Base-by-base conservation (phyloP, 164 flowering plant species). In the Paratinospora sagittata region DNA sequence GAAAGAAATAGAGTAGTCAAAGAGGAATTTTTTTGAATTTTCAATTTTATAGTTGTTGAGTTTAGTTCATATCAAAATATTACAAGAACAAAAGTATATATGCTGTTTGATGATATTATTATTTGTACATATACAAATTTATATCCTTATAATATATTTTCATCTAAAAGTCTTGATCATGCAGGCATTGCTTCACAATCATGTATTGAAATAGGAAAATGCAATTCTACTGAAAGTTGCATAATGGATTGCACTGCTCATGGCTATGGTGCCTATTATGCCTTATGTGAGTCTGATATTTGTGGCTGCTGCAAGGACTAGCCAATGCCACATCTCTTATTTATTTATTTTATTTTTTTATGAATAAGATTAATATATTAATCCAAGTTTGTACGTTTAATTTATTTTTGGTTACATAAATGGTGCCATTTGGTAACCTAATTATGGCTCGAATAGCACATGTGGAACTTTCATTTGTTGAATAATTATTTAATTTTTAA, bases 151-250 rank as follows among this genome's bases (percentile, higher is more conserved):
- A 39, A 39, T 39, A 39, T 39, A 1, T n/a, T n/a, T n/a, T n/a
- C 43, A 39, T 39, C 43, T 39, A 39, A 10, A n/a, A n/a, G n/a
- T n/a, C n/a, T n/a, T n/a, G n/a, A n/a, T 61, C 8, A n/a, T 30
- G 66, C 37, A 63, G 39, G n/a, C 10, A 36, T 17, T 63, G 37
- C 14, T 27, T 17, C 66, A 63, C n/a, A 27, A 52, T 52, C 58
- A 27, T 63, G 37, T 23, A 27, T 27, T 23, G 27, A 39, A 39
- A 63, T 63, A 27, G 66, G 66, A 30, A 30, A 14, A 63, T 16
- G 66, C 33, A 63, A 30, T 63, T 63, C 66, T 14, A 26, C 37
- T 11, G n/a, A 63, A 63, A 10, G n/a, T 27, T 63, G 66, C 16
- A 30, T 23, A 0, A 11, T 2, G 11, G 66, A 63, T 7, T 63